Base-by-base conservation (phyloP, 169 alveolate genomes). In the Babesia bovis region DNA sequence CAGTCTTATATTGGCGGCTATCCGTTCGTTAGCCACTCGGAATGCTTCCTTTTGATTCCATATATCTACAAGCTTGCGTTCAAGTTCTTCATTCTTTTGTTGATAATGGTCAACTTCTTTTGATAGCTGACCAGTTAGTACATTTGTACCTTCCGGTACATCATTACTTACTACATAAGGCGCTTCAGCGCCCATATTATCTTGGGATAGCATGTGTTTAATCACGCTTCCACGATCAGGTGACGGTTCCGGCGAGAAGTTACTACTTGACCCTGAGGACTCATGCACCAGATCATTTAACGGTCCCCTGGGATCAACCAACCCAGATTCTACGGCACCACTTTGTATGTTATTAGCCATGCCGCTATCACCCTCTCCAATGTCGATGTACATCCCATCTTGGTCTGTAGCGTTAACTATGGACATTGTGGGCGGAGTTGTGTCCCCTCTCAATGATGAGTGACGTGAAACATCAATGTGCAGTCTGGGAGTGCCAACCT, bases 41-140 rank as follows among this genome's bases (percentile, higher is more conserved):
- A 59, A 59, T 4, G 52, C 69, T 23, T 59, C 69, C 19, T 41
- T 38, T 32, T 59, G 69, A 21, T 59, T 59, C 69, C 69, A 59
- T 4, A 59, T 59, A 2, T 59, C 55, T 0, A 55, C 21, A 2
- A 59, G 44, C 55, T 42, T 59, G 53, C 55, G 45, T 41, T 63
- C 73, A 4, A 63, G 58, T 33, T 63, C 33, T 15, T n/a, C 60
- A n/a, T 44, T 19, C 13, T 45, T n/a, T 25, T 63, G 61, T 49
- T 63, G 42, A 52, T 47, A 63, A 49, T 47, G 40, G 33, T 45
- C 73, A 47, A 63, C 73, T 25, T 47, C 73, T 25, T n/a, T 17
- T 6, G 58, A 13, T 7, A 63, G 61, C 61, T 6, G 17, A 21
- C 25, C 47, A 13, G 55, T 38, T 9, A 57, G 67, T 9, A 6